These are phyloP conservation scores for Beta corolliflora DNA, from an alignment of 179 eudicot species.

Conservation along the genomic window DNA sequence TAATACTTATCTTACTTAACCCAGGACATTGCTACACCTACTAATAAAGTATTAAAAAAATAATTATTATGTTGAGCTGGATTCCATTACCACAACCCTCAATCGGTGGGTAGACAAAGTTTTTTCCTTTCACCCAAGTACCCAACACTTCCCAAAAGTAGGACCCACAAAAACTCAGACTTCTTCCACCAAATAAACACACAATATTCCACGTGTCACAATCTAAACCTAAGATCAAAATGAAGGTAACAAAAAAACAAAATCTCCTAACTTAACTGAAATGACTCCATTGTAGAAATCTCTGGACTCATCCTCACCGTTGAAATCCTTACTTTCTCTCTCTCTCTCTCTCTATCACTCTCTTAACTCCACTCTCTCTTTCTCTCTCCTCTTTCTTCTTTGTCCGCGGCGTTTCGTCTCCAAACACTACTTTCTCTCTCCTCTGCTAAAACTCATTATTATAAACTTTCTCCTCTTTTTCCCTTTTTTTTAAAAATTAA, in stretches of 20 bases:
- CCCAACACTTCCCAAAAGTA: neutral
- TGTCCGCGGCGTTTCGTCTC: conserved; percentile 29
- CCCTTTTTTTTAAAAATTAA: neutral
- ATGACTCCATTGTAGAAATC: neutral
- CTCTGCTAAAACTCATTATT: neutral
- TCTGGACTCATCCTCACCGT: neutral
- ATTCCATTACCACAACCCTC: too few species aligned
- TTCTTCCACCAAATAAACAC: neutral
- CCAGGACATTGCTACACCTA: too few species aligned
- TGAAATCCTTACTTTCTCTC: too few species aligned
- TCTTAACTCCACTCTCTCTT: too few species aligned
- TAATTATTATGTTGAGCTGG: too few species aligned
- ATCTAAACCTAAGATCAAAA: conserved; percentile 10
- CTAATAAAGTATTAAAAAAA: too few species aligned
- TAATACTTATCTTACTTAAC: too few species aligned
- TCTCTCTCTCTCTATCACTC: neutral
- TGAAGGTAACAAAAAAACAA: neutral
- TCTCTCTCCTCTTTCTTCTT: neutral
- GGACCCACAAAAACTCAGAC: neutral
- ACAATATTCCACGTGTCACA: conserved; percentile 2
- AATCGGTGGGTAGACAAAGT: too few species aligned
- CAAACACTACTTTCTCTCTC: conserved; percentile 12
- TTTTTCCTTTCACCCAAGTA: too few species aligned
- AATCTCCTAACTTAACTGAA: neutral
- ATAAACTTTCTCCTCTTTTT: neutral